These are phyloP conservation scores for Amaranthus hypochondriacus DNA, from an alignment of 148 eudicot species.

Conservation along the genomic window DNA sequence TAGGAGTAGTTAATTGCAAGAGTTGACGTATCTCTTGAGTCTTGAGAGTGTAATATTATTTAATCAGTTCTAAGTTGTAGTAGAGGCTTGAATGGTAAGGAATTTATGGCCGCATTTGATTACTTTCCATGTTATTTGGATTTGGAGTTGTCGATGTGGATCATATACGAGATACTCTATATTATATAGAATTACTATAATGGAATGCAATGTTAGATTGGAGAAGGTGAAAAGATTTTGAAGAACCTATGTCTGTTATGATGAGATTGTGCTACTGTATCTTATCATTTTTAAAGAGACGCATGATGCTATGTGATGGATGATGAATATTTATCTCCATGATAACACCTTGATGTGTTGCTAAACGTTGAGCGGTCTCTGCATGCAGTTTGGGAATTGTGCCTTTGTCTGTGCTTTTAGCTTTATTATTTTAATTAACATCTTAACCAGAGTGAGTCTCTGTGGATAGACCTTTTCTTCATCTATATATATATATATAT, in stretches of 20 bases:
- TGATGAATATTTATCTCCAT: not conserved
- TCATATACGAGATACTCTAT: not conserved
- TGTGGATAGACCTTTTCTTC: not conserved
- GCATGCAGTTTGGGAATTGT: not conserved
- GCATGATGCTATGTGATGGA: not conserved
- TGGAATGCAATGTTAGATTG: not conserved
- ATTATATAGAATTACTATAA: too few species aligned
- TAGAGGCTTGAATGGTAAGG: not conserved
- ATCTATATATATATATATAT: conserved; percentile 3
- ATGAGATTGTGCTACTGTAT: not conserved
- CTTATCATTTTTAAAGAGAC: not conserved
- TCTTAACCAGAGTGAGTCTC: not conserved
- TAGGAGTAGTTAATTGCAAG: not conserved
- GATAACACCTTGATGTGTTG: not conserved
- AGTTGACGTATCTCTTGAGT: not conserved
- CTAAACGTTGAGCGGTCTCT: not conserved
- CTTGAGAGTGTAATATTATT: not conserved
- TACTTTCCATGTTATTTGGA: not conserved
- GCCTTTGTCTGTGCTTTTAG: not conserved
- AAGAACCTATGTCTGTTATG: not conserved
- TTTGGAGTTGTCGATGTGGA: conserved; percentile 1
- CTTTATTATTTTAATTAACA: not conserved
- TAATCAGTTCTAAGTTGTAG: not conserved
- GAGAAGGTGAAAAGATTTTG: not conserved
- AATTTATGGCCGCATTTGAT: not conserved